Percentiles rank a stretch among this genome's conserved stretches.
These are phyloP conservation scores for Sophora flavescens DNA, from an alignment of 306 rosid species.

Conservation along the genomic window DNA sequence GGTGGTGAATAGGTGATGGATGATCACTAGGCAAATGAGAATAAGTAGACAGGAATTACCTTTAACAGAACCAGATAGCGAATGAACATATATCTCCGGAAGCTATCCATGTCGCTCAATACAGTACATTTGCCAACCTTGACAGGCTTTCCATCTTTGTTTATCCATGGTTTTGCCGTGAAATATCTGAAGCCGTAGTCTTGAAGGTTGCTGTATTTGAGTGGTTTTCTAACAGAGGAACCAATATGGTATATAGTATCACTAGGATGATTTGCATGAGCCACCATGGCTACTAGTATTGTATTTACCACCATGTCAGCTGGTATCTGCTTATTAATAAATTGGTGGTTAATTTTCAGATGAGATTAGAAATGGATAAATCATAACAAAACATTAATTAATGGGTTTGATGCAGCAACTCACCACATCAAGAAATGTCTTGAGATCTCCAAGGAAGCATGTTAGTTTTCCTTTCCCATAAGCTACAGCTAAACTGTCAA, in stretches of 20 bases:
- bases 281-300: slow-evolving; percentile 66
- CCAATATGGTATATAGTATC: slow-evolving; percentile 69
- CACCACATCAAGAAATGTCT: slow-evolving; percentile 66
- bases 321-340: slow-evolving; percentile 64
- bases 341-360: not conserved
- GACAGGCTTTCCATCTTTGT: slow-evolving; percentile 78
- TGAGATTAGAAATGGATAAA: not conserved
- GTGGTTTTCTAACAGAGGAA: slow-evolving; percentile 68
- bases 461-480: slow-evolving; percentile 85
- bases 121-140: slow-evolving; percentile 61
- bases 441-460: slow-evolving; percentile 64
- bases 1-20: not conserved
- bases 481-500: slow-evolving; percentile 79
- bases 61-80: slow-evolving; percentile 75
- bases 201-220: slow-evolving; percentile 49
- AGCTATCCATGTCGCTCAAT: slow-evolving; percentile 68
- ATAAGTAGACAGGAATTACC: slow-evolving; percentile 45
- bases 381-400: not conserved
- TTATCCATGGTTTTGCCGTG: slow-evolving; percentile 76
- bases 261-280: slow-evolving; percentile 57
- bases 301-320: slow-evolving; percentile 95
- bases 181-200: slow-evolving; percentile 65
- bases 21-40: no score
- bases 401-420: slow-evolving; percentile 32
- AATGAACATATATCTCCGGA: slow-evolving; percentile 74